Base-by-base conservation (phyloP, 345 rosid species). In the Bretschneidera sinensis region DNA sequence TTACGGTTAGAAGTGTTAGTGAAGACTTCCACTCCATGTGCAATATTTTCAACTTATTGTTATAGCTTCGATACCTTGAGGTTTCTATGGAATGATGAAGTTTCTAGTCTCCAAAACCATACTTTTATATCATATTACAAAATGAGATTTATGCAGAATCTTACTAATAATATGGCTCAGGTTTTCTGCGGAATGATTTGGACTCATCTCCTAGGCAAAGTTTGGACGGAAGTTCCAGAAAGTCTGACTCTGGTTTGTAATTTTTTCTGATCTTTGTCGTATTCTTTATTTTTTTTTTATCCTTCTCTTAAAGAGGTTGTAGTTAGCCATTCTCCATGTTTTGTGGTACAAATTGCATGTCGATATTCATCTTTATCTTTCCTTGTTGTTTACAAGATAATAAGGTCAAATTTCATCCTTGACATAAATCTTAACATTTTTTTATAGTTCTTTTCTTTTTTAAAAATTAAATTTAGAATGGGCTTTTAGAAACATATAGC, bases 151-250 rank as follows among this genome's bases (percentile, higher is more conserved):
- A n/a, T n/a, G n/a, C n/a, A n/a, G n/a, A n/a, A n/a, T n/a, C n/a
- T n/a, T n/a, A n/a, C n/a, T n/a, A n/a, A n/a, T 53, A 59, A 39
- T 45, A 65, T 54, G 47, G 55, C 35, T 54, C 78, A 81, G 85
- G 78, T 53, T 75, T 61, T 60, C 64, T 62, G 50, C 72, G 62
- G 54, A 60, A 67, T 65, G 80, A 65, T 54, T 62, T 74, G 54
- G 65, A 55, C 24, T 65, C 69, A 20, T 74, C 85, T 50, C 75
- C 74, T 2, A 64, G 67, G 24, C 57, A 64, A 66, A 68, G 79
- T 71, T 69, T 76, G 54, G 74, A 63, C 45, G 73, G 76, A 58
- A 76, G 85, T 64, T 74, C 73, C 72, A 76, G 85, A 63, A 73
- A 73, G 71, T 73, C 61, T 25, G 57, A 66, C 48, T 73, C 78